phyloP scores from a whole-genome alignment of 202 grass and related monocot genomes.

The Elaeis oleifera region DNA sequence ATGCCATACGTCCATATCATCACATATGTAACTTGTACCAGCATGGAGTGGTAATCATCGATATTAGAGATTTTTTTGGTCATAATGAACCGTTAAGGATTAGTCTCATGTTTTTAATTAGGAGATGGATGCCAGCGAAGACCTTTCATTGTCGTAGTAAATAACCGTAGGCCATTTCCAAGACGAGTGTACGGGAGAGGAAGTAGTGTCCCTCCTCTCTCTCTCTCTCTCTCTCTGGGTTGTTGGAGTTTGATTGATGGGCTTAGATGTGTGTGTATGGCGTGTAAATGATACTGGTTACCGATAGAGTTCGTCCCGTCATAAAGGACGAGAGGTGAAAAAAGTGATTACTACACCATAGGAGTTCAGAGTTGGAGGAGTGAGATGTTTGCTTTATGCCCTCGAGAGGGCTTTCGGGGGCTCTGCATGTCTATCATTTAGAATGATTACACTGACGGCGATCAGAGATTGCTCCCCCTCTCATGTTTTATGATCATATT shows the following conservation, averaged over 20 bases:
- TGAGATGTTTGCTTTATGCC: too few relatives aligned
- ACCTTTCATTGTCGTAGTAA: slow-evolving; percentile 15
- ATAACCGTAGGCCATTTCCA: slow-evolving; percentile 1
- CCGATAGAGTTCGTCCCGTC: not conserved
- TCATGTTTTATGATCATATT: not conserved
- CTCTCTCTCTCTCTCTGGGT: not conserved
- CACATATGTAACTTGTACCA: too few relatives aligned
- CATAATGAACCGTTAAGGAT: too few relatives aligned
- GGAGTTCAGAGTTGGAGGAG: not conserved
- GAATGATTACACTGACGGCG: slow-evolving; percentile 37
- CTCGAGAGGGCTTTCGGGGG: not conserved
- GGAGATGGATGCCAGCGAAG: slow-evolving; percentile 24
- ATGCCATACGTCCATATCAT: too few relatives aligned
- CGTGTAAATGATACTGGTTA: slow-evolving; percentile 2
- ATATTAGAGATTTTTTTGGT: too few relatives aligned
- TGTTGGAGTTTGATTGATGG: slow-evolving; percentile 28
- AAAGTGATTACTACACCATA: not conserved
- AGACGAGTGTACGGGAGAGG: not conserved
- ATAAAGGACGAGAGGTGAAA: not conserved
- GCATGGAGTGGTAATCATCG: too few relatives aligned
- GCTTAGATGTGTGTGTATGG: slow-evolving; percentile 25
- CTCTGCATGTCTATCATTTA: slow-evolving; percentile 21
- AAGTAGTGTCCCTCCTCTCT: not conserved
- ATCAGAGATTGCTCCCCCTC: slow-evolving; percentile 34
- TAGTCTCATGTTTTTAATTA: too few relatives aligned